These are phyloP conservation scores for Lathyrus oleraceus DNA, from an alignment of 306 rosid species.

Conservation along the genomic window DNA sequence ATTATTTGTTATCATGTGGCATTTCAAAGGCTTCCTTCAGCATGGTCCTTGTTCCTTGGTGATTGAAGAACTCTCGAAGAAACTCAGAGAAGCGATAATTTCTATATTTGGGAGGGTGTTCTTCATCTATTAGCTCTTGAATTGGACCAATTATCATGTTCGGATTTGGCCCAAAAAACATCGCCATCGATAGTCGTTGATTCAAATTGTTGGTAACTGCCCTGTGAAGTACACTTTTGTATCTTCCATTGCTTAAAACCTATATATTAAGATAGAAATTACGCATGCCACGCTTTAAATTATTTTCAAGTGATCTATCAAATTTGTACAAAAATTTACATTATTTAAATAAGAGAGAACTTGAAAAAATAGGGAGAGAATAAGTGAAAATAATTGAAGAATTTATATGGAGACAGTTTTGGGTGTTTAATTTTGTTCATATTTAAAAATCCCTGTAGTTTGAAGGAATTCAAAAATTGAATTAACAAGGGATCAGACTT, in stretches of 20 bases:
- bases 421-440: no score
- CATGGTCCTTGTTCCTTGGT: slow-evolving; percentile 47
- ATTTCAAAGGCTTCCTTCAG: slow-evolving; percentile 52
- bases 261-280: neutral
- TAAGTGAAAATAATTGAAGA: no score
- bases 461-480: no score
- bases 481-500: no score
- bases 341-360: no score
- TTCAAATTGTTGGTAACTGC: slow-evolving; percentile 46
- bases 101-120: slow-evolving; percentile 39
- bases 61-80: slow-evolving; percentile 36
- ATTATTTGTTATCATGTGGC: neutral
- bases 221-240: slow-evolving; percentile 54
- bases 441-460: no score
- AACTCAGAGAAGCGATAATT: slow-evolving; percentile 40
- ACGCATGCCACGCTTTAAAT: neutral
- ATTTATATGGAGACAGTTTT: no score
- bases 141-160: slow-evolving; percentile 43
- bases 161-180: slow-evolving; percentile 53
- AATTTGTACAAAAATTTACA: neutral
- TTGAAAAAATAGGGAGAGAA: no score
- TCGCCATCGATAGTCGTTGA: slow-evolving; percentile 41
- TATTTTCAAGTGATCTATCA: neutral
- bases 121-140: slow-evolving; percentile 46
- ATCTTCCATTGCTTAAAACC: slow-evolving; percentile 61